Conservation (phyloP, 257 asterid species). For the Solanum chaucha region DNA sequence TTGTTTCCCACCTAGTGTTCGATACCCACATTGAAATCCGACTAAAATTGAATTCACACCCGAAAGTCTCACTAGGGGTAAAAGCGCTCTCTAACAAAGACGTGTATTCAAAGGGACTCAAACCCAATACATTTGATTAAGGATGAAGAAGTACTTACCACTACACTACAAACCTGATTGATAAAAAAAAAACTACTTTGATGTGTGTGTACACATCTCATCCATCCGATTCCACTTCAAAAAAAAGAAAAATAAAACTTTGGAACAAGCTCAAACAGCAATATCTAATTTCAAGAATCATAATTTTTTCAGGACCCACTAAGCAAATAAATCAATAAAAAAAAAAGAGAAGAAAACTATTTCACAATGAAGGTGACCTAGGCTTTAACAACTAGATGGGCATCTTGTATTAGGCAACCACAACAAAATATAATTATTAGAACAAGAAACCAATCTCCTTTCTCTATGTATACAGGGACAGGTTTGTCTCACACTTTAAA, state of each 20-base stretch:
- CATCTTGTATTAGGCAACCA: constrained; percentile 4
- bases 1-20: no score
- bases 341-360: constrained; percentile 6
- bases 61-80: background rate
- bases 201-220: background rate
- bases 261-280: constrained; percentile 1
- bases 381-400: constrained; percentile 6
- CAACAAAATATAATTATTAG: background rate
- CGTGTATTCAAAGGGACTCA: no score
- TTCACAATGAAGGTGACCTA: background rate
- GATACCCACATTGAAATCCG: background rate
- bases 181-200: background rate
- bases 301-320: constrained; percentile 4
- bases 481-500: constrained; percentile 3
- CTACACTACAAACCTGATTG: no score
- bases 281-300: constrained; percentile 12
- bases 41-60: no score
- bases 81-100: background rate
- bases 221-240: background rate
- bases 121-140: background rate
- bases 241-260: background rate
- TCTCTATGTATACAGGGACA: constrained; percentile 9
- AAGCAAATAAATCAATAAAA: background rate
- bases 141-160: accelerated
- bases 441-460: constrained; percentile 7